Base-by-base conservation (phyloP, 1,284 basidiomycete species). In the Cryptococcus floricola region DNA sequence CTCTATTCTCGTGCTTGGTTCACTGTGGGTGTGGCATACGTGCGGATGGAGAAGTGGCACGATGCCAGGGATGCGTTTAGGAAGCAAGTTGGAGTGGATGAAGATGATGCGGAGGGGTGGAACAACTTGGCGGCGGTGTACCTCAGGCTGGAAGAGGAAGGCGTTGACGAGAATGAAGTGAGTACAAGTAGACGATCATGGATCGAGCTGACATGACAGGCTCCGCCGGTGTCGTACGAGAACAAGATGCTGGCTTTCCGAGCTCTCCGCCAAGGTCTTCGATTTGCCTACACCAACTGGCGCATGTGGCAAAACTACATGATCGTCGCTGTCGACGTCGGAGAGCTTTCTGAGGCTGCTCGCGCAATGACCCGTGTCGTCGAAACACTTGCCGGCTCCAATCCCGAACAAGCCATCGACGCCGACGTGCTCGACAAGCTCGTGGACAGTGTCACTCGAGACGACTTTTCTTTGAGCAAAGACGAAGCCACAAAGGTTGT, bases 241-340 rank as follows among this genome's bases (percentile, higher is more conserved):
- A 80, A 93, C 78, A 95, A 92, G 74, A 79, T 87, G 47, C 84
- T 93, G 42, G 96, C 96, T 0, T 96, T 92, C 82, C 87, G 87
- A n/a, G 95, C 96, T 12, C 86, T 99, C 42, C 87, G 88, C 64
- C 87, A 91, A 63, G 92, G 94, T 4, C 82, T 98, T 57, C 87
- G 86, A 63, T 85, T 84, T 70, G 83, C 84, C 51, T 89, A 91
- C 74, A 87, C 92, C 52, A 94, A 94, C 69, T 98, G 95, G 95
- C 84, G 91, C 16, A 94, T 99, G 85, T 99, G 96, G 96, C 82
- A 83, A 64, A 99, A 99, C 79, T 98, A 94, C 80, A 95, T 94
- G 88, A 81, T 97, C 64, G 87, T 98, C 39, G 84, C 90, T 7
- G 82, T 97, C 75, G 92, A 98, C 67, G 88, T 97, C 14, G 95